Evolutionary conservation across 2,329 filamentous ascomycete species (phyloP).

Genomic region (Ceratocystis cubensis): DNA sequence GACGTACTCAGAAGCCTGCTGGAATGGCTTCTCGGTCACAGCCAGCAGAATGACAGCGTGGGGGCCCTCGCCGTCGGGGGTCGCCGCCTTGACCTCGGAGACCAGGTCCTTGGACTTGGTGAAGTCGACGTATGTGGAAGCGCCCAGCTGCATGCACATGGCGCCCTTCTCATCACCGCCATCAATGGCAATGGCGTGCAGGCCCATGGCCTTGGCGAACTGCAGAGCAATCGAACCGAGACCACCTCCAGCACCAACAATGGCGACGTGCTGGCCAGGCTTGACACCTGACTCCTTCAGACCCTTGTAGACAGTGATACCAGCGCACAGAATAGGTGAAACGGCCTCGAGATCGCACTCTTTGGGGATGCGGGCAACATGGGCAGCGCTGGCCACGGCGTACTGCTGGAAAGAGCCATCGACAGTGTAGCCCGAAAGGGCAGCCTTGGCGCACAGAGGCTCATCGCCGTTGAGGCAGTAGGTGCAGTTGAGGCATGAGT

Average conservation of each 20-base stretch:
- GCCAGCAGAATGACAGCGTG: constrained; percentile 81
- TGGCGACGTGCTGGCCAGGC: constrained; percentile 66
- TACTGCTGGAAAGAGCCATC: constrained; percentile 93
- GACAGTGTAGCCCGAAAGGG: constrained; percentile 81
- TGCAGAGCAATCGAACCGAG: constrained; percentile 69
- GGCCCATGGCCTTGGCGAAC: constrained; percentile 84
- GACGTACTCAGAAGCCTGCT: constrained; percentile 82
- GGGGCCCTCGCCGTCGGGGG: constrained; percentile 67
- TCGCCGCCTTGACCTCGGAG: constrained; percentile 69
- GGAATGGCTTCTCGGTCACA: constrained; percentile 82
- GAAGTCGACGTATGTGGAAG: constrained; percentile 69
- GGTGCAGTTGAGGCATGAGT: constrained; percentile 67
- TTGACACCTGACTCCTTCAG: constrained; percentile 67
- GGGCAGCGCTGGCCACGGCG: constrained; percentile 71
- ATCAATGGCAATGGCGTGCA: constrained; percentile 70
- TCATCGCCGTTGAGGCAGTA: constrained; percentile 76
- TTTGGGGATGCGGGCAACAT: constrained; percentile 72
- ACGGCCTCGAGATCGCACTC: constrained; percentile 63
- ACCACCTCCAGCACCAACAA: constrained; percentile 77
- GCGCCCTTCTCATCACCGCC: constrained; percentile 67
- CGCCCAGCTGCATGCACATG: constrained; percentile 58
- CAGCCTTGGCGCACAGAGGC: constrained; percentile 62
- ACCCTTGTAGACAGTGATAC: constrained; percentile 85
- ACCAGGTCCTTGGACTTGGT: constrained; percentile 62
- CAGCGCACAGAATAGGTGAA: constrained; percentile 70